A percentile compares a stretch with the other conserved stretches of the same genome.
Evolutionary conservation across 164 flowering plant species (phyloP).

Genomic region (Echeveria elegans): DNA sequence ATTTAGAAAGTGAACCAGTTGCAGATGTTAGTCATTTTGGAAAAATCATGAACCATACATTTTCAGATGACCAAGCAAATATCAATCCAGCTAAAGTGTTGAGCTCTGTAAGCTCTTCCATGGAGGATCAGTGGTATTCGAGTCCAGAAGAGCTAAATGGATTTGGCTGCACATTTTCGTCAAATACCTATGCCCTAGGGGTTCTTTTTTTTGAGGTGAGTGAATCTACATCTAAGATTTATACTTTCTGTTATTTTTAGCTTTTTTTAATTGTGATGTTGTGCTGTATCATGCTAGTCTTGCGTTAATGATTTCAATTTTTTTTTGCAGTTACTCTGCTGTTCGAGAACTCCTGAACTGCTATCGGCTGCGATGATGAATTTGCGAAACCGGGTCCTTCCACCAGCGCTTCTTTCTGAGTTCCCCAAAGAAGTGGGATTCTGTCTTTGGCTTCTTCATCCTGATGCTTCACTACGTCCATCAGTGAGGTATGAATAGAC

Average conservation of each 20-base stretch:
- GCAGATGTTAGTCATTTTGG: conserved; percentile 8
- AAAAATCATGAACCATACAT: conserved; percentile 16
- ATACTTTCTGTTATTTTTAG: not conserved
- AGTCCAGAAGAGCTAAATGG: conserved; percentile 53
- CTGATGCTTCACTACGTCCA: conserved; percentile 61
- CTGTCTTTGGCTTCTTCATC: conserved; percentile 71
- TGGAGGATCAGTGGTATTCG: conserved; percentile 74
- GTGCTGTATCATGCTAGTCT: not conserved
- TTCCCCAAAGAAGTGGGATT: conserved; percentile 56
- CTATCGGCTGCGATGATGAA: conserved; percentile 47
- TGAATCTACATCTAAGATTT: not conserved
- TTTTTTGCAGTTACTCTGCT: conserved; percentile 42
- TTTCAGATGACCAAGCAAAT: conserved; percentile 10
- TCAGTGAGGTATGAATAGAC: conserved; percentile 36
- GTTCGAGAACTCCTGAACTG: conserved; percentile 31
- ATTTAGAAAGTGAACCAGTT: conserved; percentile 12
- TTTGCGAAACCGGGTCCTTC: conserved; percentile 58
- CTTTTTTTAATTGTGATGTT: not conserved
- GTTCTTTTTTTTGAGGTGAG: conserved; percentile 90
- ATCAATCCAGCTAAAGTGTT: conserved; percentile 14
- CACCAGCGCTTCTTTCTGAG: conserved; percentile 50
- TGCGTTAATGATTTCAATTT: not conserved
- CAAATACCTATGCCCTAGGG: conserved; percentile 73
- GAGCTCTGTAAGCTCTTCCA: conserved; percentile 16
- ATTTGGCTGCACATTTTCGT: conserved; percentile 30